Evolutionary conservation across 306 rosid genomes (phyloP), one percentile per base, ranked within the genome.

Genomic region (Hylodesmum podocarpum): DNA sequence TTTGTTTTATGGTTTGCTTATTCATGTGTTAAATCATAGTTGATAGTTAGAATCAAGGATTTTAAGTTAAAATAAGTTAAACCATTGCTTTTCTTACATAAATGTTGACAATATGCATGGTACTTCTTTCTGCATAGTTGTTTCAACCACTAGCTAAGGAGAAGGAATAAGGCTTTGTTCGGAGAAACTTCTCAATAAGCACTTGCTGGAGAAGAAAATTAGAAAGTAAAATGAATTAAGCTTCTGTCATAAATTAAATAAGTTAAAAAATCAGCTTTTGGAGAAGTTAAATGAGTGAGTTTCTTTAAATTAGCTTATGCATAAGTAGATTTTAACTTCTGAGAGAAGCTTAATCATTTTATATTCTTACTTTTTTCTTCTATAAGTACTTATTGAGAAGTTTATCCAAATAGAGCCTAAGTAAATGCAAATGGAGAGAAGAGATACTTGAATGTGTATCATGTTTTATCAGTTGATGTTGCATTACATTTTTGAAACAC

Each of bases 391-490:
- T n/a, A n/a, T n/a, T n/a, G n/a, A n/a, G n/a, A n/a, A n/a, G n/a
- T n/a, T n/a, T n/a, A n/a, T n/a, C n/a, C n/a, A n/a, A n/a, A n/a
- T n/a, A n/a, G n/a, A n/a, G n/a, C n/a, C n/a, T n/a, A n/a, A 57
- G 21, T 3, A 58, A 2, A 55, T 55, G 34, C 9, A 11, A 12
- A 12, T 55, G 13, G 34, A 10, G 4, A 33, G 8, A 4, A 22
- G 31, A 25, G 9, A 13, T 55, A 36, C 9, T 10, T 63, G 49
- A 63, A 34, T 36, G 47, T 4, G 18, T 36, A 18, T 36, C 22
- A 19, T 77, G 31, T 40, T 69, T 77, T 78, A 29, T 27, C 6
- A 39, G 36, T 66, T 68, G 55, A 81, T 72, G 34, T 53, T 58
- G 66, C 58, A 51, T 54, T 46, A 51, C 36, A 55, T 58, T 80